Evolutionary conservation across 2,329 filamentous ascomycete genomes (phyloP), one percentile per base, ranked within the genome.

Genomic region (Gaeumannomyces sp.): DNA sequence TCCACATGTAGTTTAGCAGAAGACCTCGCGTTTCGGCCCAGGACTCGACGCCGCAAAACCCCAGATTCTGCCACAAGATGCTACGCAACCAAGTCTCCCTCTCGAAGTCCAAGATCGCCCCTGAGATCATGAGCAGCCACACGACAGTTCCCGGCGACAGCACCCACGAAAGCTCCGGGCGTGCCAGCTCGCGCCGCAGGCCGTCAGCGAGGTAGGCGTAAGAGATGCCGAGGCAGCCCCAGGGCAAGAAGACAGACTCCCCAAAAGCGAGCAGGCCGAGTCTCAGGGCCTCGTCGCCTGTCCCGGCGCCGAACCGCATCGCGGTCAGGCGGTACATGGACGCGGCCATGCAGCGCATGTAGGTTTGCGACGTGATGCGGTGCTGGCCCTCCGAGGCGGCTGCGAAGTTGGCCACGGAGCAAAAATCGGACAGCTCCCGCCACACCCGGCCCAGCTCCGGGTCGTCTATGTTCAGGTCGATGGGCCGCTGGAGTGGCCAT

Each of bases 271-370:
- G 67, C 0, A 81, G 70, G 16, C 77, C 76, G 11, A 79, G 71
- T 1, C 78, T 75, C 22, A 80, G 65, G 1, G 71, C 70, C 66
- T 80, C 77, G 56, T 77, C 67, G 7, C 68, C 60, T 0, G 73
- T 72, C n/a, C 67, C 68, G 1, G 59, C 13, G 2, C 70, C 66
- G 65, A 75, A 75, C 2, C 64, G 60, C 71, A 75, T 73, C 35
- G 71, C 59, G 22, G 80, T 66, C 3, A 80, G 71, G 4, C 73
- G 76, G 68, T 80, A 81, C 71, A 77, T 76, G 50, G 76, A 70
- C n/a, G 77, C 75, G 3, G 71, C 68, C 76, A 79, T 79, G 56
- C 72, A 67, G 22, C 68, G 65, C 7, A 72, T 65, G 14, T 73
- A 67, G 4, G 62, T 61, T 8, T 69, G 67, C 29, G 69, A 63